Percentiles rank a stretch among this genome's conserved stretches.
These are phyloP conservation scores for Cladophialophora exuberans DNA, from an alignment of 2,329 filamentous ascomycete species.

Conservation along the genomic window DNA sequence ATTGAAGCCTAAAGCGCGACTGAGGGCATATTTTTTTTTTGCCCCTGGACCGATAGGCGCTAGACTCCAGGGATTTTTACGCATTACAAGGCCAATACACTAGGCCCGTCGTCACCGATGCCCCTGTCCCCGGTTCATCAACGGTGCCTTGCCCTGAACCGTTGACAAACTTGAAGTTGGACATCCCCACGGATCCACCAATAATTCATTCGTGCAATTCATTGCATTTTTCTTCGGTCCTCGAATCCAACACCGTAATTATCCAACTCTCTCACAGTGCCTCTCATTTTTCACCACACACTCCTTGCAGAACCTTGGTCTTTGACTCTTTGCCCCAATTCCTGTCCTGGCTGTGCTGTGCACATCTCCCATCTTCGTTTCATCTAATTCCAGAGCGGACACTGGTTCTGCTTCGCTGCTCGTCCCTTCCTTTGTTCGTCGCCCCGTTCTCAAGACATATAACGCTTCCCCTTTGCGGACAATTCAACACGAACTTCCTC, in stretches of 20 bases:
- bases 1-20: too few species aligned
- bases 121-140: background rate
- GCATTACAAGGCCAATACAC: too few species aligned
- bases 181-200: slow-evolving; percentile 7
- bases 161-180: slow-evolving; percentile 4
- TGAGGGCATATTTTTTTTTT: too few species aligned
- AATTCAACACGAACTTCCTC: background rate
- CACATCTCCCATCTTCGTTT: slow-evolving; percentile 9
- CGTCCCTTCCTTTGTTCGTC: slow-evolving; percentile 31
- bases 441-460: background rate
- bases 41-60: too few species aligned
- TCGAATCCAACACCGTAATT: slow-evolving; percentile 3
- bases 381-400: slow-evolving; percentile 18
- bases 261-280: background rate
- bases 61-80: too few species aligned
- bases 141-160: slow-evolving; percentile 1
- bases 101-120: too few species aligned
- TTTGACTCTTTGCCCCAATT: slow-evolving; percentile 9
- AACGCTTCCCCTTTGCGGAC: slow-evolving; percentile 3
- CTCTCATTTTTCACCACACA: slow-evolving; percentile 12
- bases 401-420: slow-evolving; percentile 25
- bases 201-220: slow-evolving; percentile 5
- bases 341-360: slow-evolving; percentile 23
- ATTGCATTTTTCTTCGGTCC: slow-evolving; percentile 1
- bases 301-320: slow-evolving; percentile 10